Evolutionary conservation across 495 filamentous ascomycete species (phyloP).

Genomic region (Aspergillus coremiiformis): DNA sequence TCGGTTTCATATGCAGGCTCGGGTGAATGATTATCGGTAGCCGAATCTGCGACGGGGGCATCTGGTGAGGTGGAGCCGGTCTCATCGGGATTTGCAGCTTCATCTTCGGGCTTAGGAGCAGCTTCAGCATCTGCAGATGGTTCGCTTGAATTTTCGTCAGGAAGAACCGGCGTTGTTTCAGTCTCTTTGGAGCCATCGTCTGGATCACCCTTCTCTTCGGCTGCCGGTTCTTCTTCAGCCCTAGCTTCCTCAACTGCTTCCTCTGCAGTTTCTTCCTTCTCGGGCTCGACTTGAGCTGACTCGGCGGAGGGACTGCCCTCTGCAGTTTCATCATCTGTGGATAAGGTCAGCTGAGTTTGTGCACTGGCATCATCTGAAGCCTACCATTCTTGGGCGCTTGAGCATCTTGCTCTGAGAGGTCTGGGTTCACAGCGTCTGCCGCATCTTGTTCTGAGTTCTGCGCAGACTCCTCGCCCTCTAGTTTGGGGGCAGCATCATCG

Average conservation of each 20-base stretch:
- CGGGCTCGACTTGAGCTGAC: conserved; percentile 15
- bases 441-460: conserved; percentile 6
- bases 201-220: conserved; percentile 7
- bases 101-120: conserved; percentile 1
- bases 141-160: not conserved
- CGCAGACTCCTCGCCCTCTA: conserved; percentile 12
- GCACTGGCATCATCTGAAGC: not conserved
- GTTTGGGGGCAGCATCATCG: conserved; percentile 12
- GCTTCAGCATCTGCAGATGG: not conserved
- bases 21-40: not conserved
- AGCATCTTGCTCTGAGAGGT: not conserved
- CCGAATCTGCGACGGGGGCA: not conserved
- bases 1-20: not conserved
- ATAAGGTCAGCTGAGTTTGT: conserved; percentile 5
- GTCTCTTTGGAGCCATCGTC: not conserved
- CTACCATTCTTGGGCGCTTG: conserved; percentile 8
- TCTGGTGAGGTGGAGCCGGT: not conserved
- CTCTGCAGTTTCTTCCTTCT: conserved; percentile 8
- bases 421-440: not conserved
- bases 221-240: conserved; percentile 10
- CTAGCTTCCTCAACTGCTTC: conserved; percentile 16
- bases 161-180: not conserved
- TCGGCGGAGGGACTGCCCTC: conserved; percentile 15
- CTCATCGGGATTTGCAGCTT: not conserved
- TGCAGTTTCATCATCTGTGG: conserved; percentile 17